phyloP scores from a whole-genome alignment of 108 stramenopile genomes.

The Asterionellopsis glacialis region DNA sequence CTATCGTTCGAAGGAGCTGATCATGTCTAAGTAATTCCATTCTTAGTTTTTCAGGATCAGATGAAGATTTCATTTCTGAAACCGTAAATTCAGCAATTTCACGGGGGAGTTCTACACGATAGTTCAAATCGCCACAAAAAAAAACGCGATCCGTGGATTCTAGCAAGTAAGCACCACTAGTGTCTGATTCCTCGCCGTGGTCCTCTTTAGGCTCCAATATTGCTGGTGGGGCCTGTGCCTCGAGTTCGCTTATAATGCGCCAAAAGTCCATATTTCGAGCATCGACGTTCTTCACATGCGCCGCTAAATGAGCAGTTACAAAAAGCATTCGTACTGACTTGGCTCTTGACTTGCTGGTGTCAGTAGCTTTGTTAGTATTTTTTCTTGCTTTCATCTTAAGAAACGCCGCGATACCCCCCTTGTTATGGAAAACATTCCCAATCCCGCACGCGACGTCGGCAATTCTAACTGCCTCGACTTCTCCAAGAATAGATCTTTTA shows the following conservation, averaged over 20 bases:
- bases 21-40: constrained; percentile 56
- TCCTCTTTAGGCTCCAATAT: constrained; percentile 48
- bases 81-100: constrained; percentile 62
- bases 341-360: not conserved
- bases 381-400: constrained; percentile 46
- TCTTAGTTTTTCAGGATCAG: constrained; percentile 13
- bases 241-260: constrained; percentile 75
- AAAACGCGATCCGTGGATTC: constrained; percentile 73
- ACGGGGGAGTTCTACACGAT: constrained; percentile 75
- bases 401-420: constrained; percentile 85
- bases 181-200: constrained; percentile 2
- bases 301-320: constrained; percentile 81
- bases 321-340: constrained; percentile 72
- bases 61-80: constrained; percentile 6
- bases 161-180: constrained; percentile 52
- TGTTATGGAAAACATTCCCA: constrained; percentile 89
- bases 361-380: not conserved
- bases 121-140: constrained; percentile 86
- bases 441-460: constrained; percentile 88
- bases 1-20: constrained; percentile 60
- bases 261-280: constrained; percentile 82
- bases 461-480: constrained; percentile 65
- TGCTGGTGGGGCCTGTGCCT: constrained; percentile 71
- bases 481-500: constrained; percentile 56
- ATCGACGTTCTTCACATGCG: constrained; percentile 82